These are phyloP conservation scores for Colletotrichum liriopes DNA, from an alignment of 2,329 filamentous ascomycete species.

Conservation along the genomic window DNA sequence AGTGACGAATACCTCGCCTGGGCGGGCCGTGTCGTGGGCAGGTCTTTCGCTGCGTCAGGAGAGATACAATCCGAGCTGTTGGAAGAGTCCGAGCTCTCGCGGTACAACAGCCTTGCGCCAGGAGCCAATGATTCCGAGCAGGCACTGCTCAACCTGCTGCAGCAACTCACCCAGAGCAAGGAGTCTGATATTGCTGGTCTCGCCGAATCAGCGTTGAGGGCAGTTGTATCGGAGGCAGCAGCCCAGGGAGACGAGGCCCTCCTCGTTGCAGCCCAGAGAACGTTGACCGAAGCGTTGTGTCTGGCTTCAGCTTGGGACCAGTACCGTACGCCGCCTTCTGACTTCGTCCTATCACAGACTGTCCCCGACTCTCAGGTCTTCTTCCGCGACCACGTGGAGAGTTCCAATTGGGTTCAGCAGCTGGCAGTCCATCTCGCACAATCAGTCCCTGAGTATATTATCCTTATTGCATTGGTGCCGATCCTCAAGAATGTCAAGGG, in stretches of 20 bases:
- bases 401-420: constrained; percentile 72
- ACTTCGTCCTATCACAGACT: constrained; percentile 49
- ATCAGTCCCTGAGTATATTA: constrained; percentile 73
- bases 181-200: constrained; percentile 71
- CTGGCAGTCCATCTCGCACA: constrained; percentile 75
- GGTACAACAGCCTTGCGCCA: constrained; percentile 64
- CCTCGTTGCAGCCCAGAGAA: constrained; percentile 65
- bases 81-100: constrained; percentile 70
- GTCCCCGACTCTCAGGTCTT: constrained; percentile 53
- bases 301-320: constrained; percentile 70
- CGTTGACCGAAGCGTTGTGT: constrained; percentile 67
- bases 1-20: constrained; percentile 83
- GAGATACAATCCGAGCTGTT: constrained; percentile 74
- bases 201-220: constrained; percentile 73
- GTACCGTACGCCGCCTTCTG: constrained; percentile 71
- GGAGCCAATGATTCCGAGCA: constrained; percentile 73
- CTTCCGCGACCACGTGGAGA: constrained; percentile 58
- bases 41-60: constrained; percentile 85
- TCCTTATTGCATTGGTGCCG: constrained; percentile 78
- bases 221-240: constrained; percentile 69
- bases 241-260: constrained; percentile 64
- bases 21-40: constrained; percentile 88
- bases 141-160: constrained; percentile 74
- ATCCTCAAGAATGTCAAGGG: constrained; percentile 77
- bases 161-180: constrained; percentile 72